Percentiles rank a stretch among this genome's conserved stretches.
phyloP scores from a whole-genome alignment of 805 yeast species.

The Helenozyma rhizophorensis region DNA sequence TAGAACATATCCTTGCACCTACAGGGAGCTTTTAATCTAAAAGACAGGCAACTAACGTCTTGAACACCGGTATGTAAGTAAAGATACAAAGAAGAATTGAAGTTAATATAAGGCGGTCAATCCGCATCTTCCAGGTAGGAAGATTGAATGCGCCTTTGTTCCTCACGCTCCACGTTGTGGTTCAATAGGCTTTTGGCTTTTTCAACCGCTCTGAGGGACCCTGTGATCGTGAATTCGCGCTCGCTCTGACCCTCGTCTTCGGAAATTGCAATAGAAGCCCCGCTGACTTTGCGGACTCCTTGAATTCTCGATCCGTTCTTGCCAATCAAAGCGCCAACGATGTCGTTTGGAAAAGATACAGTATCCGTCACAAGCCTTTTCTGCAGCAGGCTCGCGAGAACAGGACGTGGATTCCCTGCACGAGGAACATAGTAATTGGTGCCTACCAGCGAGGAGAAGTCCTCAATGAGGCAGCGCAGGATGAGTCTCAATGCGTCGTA shows the following conservation, averaged over 20 bases:
- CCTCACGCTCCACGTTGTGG: constrained; percentile 56
- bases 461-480: constrained; percentile 70
- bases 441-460: constrained; percentile 62
- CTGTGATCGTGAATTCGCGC: constrained; percentile 68
- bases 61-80: background rate
- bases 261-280: constrained; percentile 74
- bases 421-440: constrained; percentile 61
- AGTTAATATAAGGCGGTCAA: too few species aligned
- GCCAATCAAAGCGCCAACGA: constrained; percentile 89
- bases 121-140: too few species aligned
- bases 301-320: constrained; percentile 81
- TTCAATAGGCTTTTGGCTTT: constrained; percentile 55
- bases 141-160: constrained; percentile 45
- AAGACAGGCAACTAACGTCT: too few species aligned
- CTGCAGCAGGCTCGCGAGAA: background rate
- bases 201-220: constrained; percentile 52
- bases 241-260: constrained; percentile 61
- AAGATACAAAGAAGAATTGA: background rate
- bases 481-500: constrained; percentile 53
- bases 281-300: constrained; percentile 73
- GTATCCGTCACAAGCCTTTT: constrained; percentile 27
- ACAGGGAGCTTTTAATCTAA: too few species aligned
- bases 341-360: constrained; percentile 62
- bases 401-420: constrained; percentile 12
- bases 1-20: too few species aligned